Base-by-base conservation (phyloP, 2,329 filamentous ascomycete genomes). In the Xenoacremonium recifei region DNA sequence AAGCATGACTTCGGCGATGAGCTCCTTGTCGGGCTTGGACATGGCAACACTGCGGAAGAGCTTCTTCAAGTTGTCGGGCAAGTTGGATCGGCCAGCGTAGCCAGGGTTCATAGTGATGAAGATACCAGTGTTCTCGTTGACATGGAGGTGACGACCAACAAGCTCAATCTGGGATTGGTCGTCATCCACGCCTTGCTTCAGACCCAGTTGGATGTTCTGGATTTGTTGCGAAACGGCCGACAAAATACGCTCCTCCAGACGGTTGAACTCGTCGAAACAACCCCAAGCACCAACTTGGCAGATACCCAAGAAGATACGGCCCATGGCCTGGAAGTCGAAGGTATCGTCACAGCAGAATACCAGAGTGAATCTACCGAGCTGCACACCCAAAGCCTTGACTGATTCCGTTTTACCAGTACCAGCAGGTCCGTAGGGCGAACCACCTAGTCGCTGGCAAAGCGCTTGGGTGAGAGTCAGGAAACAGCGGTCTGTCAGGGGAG, bases 21-120 rank as follows among this genome's bases (percentile, higher is more conserved):
- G 85, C 67, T 99, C 95, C 69, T 99, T 99, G 74, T 99, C 95
- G 1, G 93, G 93, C 69, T 97, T 99, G 10, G 93, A 99, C 93
- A 99, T 99, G 49, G 93, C 93, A 38, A 99, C 91, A 60, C 93
- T 99, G 63, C 95, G 85, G 82, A 99, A 99, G 30, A 99, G 76
- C 70, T 99, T 99, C 82, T 99, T 99, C 72, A 99, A 69, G 65
- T 99, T 99, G 70, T 99, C 93, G 3, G 93, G 93, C 60, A 99
- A 72, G 68, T 99, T 99, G 37, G 93, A 99, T 68, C 93, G 89
- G 43, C 93, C 93, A 39, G 93, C 93, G 69, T 99, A 99, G 39
- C 93, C 93, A 65, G 93, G 93, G 66, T 99, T 99, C 95, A 99
- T 99, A 29, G 93, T 99, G 65, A 99, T 99, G 73, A 99, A 99